Base-by-base conservation (phyloP, 257 asterid species). In the Scutellaria baicalensis region DNA sequence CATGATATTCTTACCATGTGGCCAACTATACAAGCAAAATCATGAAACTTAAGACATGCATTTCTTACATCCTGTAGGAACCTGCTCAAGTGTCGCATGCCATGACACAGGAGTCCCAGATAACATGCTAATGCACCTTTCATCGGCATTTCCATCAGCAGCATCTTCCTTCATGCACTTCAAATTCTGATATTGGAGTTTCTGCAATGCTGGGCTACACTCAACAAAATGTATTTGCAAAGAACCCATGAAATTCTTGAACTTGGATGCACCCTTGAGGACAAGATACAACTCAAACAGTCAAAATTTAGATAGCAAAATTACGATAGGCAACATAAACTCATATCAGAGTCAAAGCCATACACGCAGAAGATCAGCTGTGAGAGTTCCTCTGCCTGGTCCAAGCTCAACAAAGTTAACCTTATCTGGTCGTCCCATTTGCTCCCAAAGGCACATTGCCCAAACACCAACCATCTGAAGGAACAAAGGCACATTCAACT, bases 381-480 rank as follows among this genome's bases (percentile, higher is more conserved):
- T 66, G 48, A 93, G 96, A 55, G 97, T 93, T 77, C 99, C 99
- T 83, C 99, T 81, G 55, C 99, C 99, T 8, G 99, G 99, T 80
- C 99, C 99, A 33, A 93, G 91, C 84, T 93, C 99, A 62, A 93
- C 94, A 70, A 93, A 80, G 84, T 86, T 89, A 73, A 93, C 87
- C 68, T 75, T 84, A 16, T 79, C 66, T 0, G 99, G 99, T 72
- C 54, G 85, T 40, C 97, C 99, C 99, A 93, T 91, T 86, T 93
- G 97, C 88, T 93, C 93, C 99, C 99, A 93, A n/a, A 89, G 87
- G 82, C 96, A 87, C 93, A 91, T 92, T 43, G 85, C 91, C 99
- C 99, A 93, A 36, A 91, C 95, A 51, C 97, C 95, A 79, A 91
- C 59, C 96, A 93, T 91, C 99, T 93, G 68, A 63, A 51, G 43